Conservation (phyloP, 2,329 filamentous ascomycete genomes). For the Lomentospora prolificans region DNA sequence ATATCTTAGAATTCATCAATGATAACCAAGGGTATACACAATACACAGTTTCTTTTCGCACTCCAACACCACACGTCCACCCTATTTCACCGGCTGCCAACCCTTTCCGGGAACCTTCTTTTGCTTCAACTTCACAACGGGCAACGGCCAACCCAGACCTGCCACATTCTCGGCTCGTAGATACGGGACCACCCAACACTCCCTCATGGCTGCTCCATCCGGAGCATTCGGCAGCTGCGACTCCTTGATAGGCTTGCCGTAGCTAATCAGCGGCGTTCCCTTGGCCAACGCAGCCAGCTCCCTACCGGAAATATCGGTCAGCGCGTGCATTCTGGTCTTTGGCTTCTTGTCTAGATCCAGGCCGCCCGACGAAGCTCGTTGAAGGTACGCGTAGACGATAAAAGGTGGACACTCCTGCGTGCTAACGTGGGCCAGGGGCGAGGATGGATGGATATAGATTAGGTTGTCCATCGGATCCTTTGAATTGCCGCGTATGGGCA, state of each 20-base stretch:
- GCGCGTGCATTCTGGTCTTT: conserved; percentile 78
- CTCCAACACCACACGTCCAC: neutral
- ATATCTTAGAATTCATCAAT: too few relatives aligned
- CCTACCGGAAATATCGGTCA: conserved; percentile 67
- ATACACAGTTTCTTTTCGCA: neutral
- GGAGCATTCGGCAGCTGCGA: conserved; percentile 29
- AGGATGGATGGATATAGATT: conserved; percentile 83
- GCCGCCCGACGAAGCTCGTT: conserved; percentile 47
- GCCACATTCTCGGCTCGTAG: conserved; percentile 58
- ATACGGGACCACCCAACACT: conserved; percentile 77
- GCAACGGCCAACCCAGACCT: conserved; percentile 72
- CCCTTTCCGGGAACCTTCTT: conserved; percentile 60
- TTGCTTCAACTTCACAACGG: conserved; percentile 76
- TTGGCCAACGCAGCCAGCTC: conserved; percentile 73
- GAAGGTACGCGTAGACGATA: conserved; percentile 78
- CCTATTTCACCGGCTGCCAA: conserved; percentile 39
- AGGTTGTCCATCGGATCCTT: conserved; percentile 34
- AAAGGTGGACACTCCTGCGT: conserved; percentile 73
- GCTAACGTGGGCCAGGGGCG: conserved; percentile 62
- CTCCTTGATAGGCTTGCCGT: conserved; percentile 88
- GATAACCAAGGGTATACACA: neutral
- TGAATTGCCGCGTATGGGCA: conserved; percentile 45
- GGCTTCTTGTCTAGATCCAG: conserved; percentile 40
- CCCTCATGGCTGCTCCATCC: conserved; percentile 37
- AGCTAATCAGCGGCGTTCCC: conserved; percentile 72